Base-by-base conservation (phyloP, 176 grass and related monocot species). In the Eragrostis curvula region DNA sequence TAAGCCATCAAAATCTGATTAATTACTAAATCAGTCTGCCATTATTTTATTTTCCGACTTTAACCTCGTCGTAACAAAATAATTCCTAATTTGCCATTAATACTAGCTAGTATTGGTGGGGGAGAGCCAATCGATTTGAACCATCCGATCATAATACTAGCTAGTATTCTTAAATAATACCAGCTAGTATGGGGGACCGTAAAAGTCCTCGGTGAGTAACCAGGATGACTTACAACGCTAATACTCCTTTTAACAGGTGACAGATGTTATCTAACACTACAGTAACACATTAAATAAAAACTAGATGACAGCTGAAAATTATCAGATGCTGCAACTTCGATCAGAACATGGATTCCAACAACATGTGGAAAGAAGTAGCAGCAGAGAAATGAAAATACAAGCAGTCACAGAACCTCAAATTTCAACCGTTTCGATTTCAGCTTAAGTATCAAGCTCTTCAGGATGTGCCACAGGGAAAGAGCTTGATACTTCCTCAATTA, bases 401-500 rank as follows among this genome's bases (percentile, higher is more conserved):
- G 12, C 43, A 79, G 15, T 20, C 27, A 39, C 20, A 7, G 5
- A 46, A 16, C 18, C 1, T 5, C 29, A 44, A 20, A 32, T 80
- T 70, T 36, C 28, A 20, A 44, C 63, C 9, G 44, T 76, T 87
- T 62, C 23, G 36, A 36, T 78, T 73, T 88, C 74, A 32, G 84
- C 72, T 65, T 3, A 9, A 55, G 18, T 17, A 46, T 32, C 12
- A 25, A 63, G 23, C 43, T 46, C 51, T 74, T 12, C 15, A 47
- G 45, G 51, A 36, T 42, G 68, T 16, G 44, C 63, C 76, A 77
- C 25, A 81, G 20, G 39, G 55, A 57, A 65, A 64, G 27, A 30
- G 32, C 4, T n/a, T n/a, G 27, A 66, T 47, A 29, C 10, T 47
- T 56, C 1, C 39, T 27, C 40, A 81, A 56, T 29, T 85, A 77